Evolutionary conservation across 768 basidiomycete species (phyloP), one percentile per base, ranked within the genome.

Genomic region (Tephrocybe sp.): DNA sequence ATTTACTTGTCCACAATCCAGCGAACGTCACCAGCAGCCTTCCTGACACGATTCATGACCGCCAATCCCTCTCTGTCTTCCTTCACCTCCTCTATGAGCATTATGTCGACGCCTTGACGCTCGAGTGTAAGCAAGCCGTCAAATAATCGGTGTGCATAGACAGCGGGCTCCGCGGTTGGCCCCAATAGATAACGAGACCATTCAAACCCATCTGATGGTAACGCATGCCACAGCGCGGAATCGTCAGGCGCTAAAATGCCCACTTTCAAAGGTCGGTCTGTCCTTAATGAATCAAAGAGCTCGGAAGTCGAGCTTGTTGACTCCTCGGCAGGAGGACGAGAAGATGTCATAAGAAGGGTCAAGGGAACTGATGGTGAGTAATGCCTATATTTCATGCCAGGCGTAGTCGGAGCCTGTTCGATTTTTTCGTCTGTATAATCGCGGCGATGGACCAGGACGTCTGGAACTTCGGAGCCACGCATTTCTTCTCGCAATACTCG

Each of bases 301-400:
- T 68, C 47, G 3, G 60, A 58, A 12, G 69, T 53, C 1, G 69
- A 58, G 11, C 65, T 59, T 3, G 70, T 46, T 6, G 63, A 42
- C n/a, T 56, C 52, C 18, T 67, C 69, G 5, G 45, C 18, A 6
- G 79, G 75, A 21, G 77, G 74, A 36, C 60, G 52, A n/a, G 76
- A 68, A 4, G 68, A 57, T 3, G 82, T 80, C 53, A 78, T 75
- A 31, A 93, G 70, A 5, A 98, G 78, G 18, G 79, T 80, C 24
- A 97, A 90, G 2, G 93, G 92, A 3, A 94, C 84, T 1, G 85
- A 72, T 2, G 97, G 97, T 19, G 94, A 88, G 65, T 99, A 99
- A 69, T 99, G 97, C 43, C 87, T 82, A 66, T 99, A 99, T 69
- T 99, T 99, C 94, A 97, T 97, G 25, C 97, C 97, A 2, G 97